Conservation (phyloP, 345 rosid species). For the Zanthoxylum bungeanum region DNA sequence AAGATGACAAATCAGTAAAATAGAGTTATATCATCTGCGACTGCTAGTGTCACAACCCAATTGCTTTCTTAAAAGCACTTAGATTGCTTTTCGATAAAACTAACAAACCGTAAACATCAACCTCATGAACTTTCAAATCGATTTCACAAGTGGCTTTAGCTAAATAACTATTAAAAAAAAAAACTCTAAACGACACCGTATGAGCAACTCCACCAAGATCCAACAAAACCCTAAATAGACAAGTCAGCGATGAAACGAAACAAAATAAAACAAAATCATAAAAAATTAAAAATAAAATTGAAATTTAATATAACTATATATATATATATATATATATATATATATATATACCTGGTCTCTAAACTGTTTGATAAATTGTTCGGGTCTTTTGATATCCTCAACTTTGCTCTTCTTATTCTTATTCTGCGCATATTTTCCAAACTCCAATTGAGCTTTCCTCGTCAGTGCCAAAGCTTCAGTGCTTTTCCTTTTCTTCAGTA, state of each 20-base stretch:
- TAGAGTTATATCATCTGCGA: too few species aligned
- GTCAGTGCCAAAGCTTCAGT: slow-evolving; percentile 70
- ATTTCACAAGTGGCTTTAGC: too few species aligned
- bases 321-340: too few species aligned
- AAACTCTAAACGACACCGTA: neutral
- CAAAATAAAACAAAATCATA: too few species aligned
- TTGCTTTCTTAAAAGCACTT: too few species aligned
- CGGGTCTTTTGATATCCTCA: slow-evolving; percentile 74
- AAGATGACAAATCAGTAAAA: neutral
- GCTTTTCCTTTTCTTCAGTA: slow-evolving; percentile 89
- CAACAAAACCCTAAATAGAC: neutral
- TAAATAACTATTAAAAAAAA: too few species aligned
- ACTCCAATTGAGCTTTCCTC: slow-evolving; percentile 70
- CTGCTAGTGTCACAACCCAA: too few species aligned
- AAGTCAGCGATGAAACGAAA: neutral
- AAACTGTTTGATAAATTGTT: slow-evolving; percentile 64
- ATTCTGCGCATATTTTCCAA: slow-evolving; percentile 42
- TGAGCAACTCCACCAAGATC: neutral
- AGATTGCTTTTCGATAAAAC: too few species aligned
- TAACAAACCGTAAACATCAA: too few species aligned
- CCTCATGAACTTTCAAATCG: too few species aligned
- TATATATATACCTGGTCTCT: slow-evolving; percentile 87
- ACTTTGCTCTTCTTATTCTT: slow-evolving; percentile 46
- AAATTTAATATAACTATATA: too few species aligned
- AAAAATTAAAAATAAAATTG: too few species aligned